Base-by-base conservation (phyloP, 371 early-diverging fungal genomes). In the Zychaea mexicana region DNA sequence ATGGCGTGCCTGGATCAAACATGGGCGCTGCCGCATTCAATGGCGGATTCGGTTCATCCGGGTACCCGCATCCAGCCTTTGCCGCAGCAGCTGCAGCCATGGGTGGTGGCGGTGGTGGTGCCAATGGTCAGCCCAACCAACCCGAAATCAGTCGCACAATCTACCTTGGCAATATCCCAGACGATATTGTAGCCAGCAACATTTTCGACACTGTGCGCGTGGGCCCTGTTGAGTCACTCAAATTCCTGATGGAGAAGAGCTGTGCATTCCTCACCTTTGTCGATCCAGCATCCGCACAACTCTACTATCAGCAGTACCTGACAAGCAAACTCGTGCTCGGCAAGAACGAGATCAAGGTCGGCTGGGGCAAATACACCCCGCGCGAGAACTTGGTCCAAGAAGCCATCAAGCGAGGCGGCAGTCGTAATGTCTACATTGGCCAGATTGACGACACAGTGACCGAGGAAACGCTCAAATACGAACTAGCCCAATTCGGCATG, bases 241-340 rank as follows among this genome's bases (percentile, higher is more conserved):
- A 87, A 42, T 78, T 92, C 24, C 62, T 93, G 28, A 85, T 85
- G 9, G 92, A 92, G 26, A 92, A 91, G 65, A 88, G 81, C 65
- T 93, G 93, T 65, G 86, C 90, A 10, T 95, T 95, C 66, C 69
- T 94, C 32, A 81, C 93, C 9, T 95, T 95, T 69, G 60, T 94
- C 53, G 91, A 93, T 33, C 71, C 90, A 2, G 33, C 72, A 1
- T 74, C 85, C 3, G 95, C 95, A 22, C 67, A 69, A 13, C 73
- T 73, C 21, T 85, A 85, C 47, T 79, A 82, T 61, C 76, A 78
- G 26, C 86, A 88, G 24, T 78, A 76, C 28, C 72, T 71, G 27
- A 57, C 72, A 9, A 74, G 68, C 28, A 78, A 66, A 21, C 53
- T 74, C 6, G 57, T 36, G 4, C 61, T 89, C 53, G 65, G 73